Conservation (phyloP, 345 rosid genomes). For the Linum usitatissimum region DNA sequence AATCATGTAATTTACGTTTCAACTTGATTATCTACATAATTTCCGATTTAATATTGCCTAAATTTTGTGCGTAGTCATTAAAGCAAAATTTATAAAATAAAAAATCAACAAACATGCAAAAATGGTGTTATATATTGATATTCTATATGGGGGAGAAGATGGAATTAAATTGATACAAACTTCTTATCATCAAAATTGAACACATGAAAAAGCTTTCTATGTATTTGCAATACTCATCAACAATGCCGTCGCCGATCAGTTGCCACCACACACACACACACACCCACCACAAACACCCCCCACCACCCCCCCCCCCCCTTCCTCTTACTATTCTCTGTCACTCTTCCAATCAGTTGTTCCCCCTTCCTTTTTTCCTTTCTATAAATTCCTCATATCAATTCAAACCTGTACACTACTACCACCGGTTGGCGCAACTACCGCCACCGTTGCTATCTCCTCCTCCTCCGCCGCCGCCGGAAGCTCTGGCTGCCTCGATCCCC, state of each 20-base stretch:
- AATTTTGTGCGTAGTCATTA: neutral
- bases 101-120: neutral
- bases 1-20: too few relatives aligned
- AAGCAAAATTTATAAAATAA: too few relatives aligned
- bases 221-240: neutral
- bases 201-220: neutral
- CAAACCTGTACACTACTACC: neutral
- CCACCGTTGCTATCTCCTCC: neutral
- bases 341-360: neutral
- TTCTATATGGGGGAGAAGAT: neutral
- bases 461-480: neutral
- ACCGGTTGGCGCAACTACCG: neutral
- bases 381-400: too few relatives aligned
- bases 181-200: neutral
- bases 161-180: neutral
- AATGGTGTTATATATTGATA: neutral
- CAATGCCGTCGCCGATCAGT: too few relatives aligned
- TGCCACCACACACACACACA: too few relatives aligned
- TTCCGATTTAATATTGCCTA: too few relatives aligned
- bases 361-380: neutral
- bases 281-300: too few relatives aligned
- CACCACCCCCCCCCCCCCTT: too few relatives aligned
- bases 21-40: too few relatives aligned
- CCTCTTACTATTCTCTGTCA: neutral
- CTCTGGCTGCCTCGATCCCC: neutral